Evolutionary conservation across 2,329 filamentous ascomycete genomes (phyloP).

Genomic region (Truncatella angustata): DNA sequence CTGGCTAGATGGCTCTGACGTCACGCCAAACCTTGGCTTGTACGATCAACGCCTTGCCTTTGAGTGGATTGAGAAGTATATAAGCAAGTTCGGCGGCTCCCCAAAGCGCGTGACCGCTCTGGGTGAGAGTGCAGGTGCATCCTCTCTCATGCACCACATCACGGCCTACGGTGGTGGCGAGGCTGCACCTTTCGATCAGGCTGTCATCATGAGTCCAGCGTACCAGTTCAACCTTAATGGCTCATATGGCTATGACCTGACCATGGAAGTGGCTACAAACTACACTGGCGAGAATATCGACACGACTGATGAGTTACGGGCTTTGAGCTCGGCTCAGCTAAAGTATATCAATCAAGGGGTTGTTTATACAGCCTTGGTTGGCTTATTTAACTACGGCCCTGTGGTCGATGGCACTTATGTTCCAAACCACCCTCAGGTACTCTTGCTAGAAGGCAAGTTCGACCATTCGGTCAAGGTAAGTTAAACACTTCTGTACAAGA

Average conservation of each 20-base stretch:
- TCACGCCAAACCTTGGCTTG: constrained; percentile 44
- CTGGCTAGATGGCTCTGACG: constrained; percentile 18
- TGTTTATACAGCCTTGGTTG: background rate
- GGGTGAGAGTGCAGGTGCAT: constrained; percentile 51
- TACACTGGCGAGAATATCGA: constrained; percentile 9
- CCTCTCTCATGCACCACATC: constrained; percentile 44
- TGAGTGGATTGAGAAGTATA: constrained; percentile 48
- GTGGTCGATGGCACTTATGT: constrained; percentile 9
- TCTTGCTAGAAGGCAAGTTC: constrained; percentile 3
- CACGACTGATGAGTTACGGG: background rate
- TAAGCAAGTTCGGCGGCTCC: constrained; percentile 43
- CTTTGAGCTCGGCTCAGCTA: constrained; percentile 4
- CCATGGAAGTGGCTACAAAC: constrained; percentile 15
- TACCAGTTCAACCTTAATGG: constrained; percentile 22
- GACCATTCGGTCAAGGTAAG: constrained; percentile 9
- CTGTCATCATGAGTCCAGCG: constrained; percentile 21
- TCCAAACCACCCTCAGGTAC: constrained; percentile 4
- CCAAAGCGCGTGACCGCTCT: constrained; percentile 33
- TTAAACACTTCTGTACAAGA: background rate
- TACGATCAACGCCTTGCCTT: constrained; percentile 46
- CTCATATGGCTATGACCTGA: constrained; percentile 13
- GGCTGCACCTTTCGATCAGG: constrained; percentile 16
- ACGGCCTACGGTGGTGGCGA: constrained; percentile 40
- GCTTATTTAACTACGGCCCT: constrained; percentile 9
- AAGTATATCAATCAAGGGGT: constrained; percentile 9